A percentile compares a stretch with the other conserved stretches of the same genome.
Conservation (phyloP, 495 filamentous ascomycete genomes). For the Penicillium desertorum region DNA sequence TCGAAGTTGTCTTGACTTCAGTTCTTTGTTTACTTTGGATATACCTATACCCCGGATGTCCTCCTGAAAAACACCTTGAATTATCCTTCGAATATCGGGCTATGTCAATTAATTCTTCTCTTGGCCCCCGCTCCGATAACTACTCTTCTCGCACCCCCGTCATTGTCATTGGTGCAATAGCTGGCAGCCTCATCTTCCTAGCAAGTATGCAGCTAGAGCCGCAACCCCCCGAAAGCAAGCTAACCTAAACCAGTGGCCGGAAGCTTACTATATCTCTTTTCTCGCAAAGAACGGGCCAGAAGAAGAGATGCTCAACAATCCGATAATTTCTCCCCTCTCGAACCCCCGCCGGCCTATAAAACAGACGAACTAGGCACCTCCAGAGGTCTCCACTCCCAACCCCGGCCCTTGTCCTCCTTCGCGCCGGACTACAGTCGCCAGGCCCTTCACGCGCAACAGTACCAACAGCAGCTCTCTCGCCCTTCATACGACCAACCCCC, state of each 20-base stretch:
- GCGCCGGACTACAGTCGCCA: constrained; percentile 28
- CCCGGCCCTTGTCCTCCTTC: constrained; percentile 33
- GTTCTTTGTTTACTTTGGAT: background rate
- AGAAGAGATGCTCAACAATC: constrained; percentile 20
- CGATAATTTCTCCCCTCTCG: constrained; percentile 9
- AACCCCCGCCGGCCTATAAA: constrained; percentile 24
- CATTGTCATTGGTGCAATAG: constrained; percentile 19
- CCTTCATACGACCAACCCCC: constrained; percentile 25
- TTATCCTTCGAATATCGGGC: background rate
- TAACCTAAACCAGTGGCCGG: constrained; percentile 23
- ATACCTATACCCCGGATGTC: background rate
- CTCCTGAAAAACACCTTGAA: background rate
- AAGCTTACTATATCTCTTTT: constrained; percentile 25
- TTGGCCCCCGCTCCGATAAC: constrained; percentile 19
- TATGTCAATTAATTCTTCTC: background rate
- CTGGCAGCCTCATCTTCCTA: constrained; percentile 15
- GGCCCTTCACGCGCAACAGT: constrained; percentile 10
- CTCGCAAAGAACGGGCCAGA: constrained; percentile 32
- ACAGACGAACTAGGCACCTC: constrained; percentile 14
- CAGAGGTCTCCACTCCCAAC: constrained; percentile 22
- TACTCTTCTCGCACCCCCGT: background rate
- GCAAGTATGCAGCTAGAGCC: constrained; percentile 22
- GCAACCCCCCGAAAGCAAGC: constrained; percentile 2
- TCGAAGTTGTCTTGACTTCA: background rate
- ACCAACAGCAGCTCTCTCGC: constrained; percentile 19